Percentiles rank a stretch among this genome's conserved stretches.
Evolutionary conservation across 306 rosid species (phyloP).

Genomic region (Prinsepia uniflora): DNA sequence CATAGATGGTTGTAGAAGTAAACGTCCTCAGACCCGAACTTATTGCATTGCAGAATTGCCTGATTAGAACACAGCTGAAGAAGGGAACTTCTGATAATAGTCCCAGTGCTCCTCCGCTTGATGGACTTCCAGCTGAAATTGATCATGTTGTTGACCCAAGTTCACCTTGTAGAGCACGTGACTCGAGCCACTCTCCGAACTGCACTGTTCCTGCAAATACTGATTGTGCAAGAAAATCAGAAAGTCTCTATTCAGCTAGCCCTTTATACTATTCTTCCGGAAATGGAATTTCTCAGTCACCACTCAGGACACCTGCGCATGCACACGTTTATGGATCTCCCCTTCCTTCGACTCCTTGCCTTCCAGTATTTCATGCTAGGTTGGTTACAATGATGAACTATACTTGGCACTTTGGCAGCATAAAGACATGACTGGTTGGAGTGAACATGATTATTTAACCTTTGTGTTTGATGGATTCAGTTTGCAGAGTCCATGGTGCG

Average conservation of each 20-base stretch:
- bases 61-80: background rate
- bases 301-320: constrained; percentile 20
- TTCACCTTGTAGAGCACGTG: constrained; percentile 3
- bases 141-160: constrained; percentile 1
- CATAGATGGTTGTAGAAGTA: background rate
- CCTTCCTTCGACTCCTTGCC: background rate
- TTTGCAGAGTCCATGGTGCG: constrained; percentile 30
- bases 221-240: constrained; percentile 2
- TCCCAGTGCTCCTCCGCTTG: constrained; percentile 30
- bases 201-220: background rate
- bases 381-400: constrained; percentile 11
- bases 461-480: constrained; percentile 18
- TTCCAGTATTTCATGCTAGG: constrained; percentile 32
- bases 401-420: background rate
- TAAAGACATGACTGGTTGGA: background rate
- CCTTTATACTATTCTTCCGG: background rate
- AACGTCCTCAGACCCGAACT: no score
- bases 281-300: constrained; percentile 8
- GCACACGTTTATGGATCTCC: constrained; percentile 10
- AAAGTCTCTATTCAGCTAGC: constrained; percentile 1
- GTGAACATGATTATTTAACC: background rate
- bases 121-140: constrained; percentile 2
- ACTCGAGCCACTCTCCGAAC: background rate
- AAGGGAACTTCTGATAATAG: background rate
- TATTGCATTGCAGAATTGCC: background rate